Conservation (phyloP, 2,329 filamentous ascomycete genomes). For the Pseudocercospora macadamiae region DNA sequence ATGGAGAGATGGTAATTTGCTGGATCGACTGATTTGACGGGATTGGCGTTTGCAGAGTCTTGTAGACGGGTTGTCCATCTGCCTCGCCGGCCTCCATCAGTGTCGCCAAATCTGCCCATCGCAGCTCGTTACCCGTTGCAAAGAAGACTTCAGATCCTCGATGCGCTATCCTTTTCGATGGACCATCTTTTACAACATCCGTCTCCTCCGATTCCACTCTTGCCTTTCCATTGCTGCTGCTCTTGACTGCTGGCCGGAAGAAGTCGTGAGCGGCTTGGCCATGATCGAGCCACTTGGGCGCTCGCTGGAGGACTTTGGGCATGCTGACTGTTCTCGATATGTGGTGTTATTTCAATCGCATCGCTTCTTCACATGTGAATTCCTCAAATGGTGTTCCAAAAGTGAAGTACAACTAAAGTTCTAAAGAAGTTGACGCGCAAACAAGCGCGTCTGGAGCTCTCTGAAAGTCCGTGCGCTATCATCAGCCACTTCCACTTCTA, state of each 20-base stretch:
- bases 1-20: constrained; percentile 83
- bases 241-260: constrained; percentile 57
- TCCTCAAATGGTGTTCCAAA: constrained; percentile 1
- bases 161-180: constrained; percentile 69
- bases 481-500: background rate
- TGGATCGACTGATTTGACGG: constrained; percentile 71
- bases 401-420: constrained; percentile 11
- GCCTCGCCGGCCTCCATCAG: constrained; percentile 63
- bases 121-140: constrained; percentile 83
- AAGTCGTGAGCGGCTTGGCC: constrained; percentile 76
- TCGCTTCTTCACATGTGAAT: constrained; percentile 1
- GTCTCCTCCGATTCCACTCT: constrained; percentile 15
- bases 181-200: constrained; percentile 36
- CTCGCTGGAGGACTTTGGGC: constrained; percentile 84
- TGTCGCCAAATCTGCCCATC: constrained; percentile 83
- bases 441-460: background rate
- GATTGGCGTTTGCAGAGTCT: constrained; percentile 70
- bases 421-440: constrained; percentile 4
- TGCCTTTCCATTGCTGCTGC: constrained; percentile 9
- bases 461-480: background rate
- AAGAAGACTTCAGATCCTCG: constrained; percentile 87
- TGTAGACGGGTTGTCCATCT: constrained; percentile 23
- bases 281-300: constrained; percentile 82
- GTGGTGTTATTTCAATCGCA: constrained; percentile 4
- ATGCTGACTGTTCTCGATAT: constrained; percentile 52